Evolutionary conservation across 2,329 filamentous ascomycete genomes (phyloP).

Genomic region (Sporothrix inflata): DNA sequence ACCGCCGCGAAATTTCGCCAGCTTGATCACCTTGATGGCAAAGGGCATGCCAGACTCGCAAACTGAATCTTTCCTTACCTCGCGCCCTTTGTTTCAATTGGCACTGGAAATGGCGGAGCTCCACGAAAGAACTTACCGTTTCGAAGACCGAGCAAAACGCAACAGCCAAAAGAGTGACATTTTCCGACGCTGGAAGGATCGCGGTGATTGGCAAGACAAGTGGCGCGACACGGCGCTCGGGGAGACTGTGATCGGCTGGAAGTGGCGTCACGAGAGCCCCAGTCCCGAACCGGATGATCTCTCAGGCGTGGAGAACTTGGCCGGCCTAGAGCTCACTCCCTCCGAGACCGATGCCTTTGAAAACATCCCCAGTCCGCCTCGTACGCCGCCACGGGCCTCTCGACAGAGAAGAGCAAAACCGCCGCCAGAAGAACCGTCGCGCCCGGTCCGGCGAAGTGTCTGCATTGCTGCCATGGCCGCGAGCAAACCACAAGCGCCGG

Average conservation of each 20-base stretch:
- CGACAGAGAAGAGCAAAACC: neutral
- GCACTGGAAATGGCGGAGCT: neutral
- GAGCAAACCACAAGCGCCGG: neutral
- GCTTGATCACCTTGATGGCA: neutral
- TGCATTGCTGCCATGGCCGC: neutral
- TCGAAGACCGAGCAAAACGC: neutral
- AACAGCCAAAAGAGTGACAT: neutral
- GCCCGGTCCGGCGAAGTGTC: neutral
- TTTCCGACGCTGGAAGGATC: neutral
- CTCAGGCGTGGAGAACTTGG: neutral
- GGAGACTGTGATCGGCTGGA: neutral
- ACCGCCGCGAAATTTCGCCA: neutral
- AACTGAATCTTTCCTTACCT: neutral
- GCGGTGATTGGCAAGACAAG: slow-evolving; percentile 12
- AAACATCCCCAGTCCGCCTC: neutral
- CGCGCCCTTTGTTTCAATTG: slow-evolving; percentile 1
- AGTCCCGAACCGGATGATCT: slow-evolving; percentile 12
- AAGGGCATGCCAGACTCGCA: neutral
- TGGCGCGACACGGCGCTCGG: neutral
- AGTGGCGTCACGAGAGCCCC: slow-evolving; percentile 9
- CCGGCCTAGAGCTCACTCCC: slow-evolving; percentile 9
- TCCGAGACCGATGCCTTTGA: slow-evolving; percentile 1
- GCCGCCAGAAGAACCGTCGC: neutral
- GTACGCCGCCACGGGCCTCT: neutral
- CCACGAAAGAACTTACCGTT: neutral